A percentile compares a stretch with the other conserved stretches of the same genome.
phyloP scores from a whole-genome alignment of 1,284 basidiomycete species.

The Malassezia slooffiae region DNA sequence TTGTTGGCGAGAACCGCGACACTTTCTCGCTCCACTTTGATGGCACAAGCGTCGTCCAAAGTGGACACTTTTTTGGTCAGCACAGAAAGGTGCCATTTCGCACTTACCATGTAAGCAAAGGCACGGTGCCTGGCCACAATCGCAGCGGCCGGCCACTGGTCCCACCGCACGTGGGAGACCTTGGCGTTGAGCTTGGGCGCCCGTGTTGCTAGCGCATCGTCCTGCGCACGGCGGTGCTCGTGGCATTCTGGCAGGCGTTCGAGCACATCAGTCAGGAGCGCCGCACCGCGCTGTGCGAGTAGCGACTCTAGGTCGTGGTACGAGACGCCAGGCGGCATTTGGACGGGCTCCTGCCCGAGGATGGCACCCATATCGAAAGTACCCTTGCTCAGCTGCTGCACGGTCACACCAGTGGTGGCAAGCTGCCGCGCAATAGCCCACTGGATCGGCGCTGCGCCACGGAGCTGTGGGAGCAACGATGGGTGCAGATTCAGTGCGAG shows the following conservation, averaged over 20 bases:
- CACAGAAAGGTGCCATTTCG: no score
- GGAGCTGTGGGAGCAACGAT: constrained; percentile 72
- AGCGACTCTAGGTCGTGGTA: constrained; percentile 1
- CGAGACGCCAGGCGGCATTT: background rate
- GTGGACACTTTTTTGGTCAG: constrained; percentile 13
- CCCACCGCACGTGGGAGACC: constrained; percentile 21
- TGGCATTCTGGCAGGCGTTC: constrained; percentile 54
- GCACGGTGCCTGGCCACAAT: constrained; percentile 27
- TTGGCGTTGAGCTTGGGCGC: constrained; percentile 29
- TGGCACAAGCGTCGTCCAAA: constrained; percentile 18
- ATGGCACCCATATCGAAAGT: constrained; percentile 29
- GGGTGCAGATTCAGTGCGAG: constrained; percentile 84
- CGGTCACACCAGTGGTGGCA: constrained; percentile 22
- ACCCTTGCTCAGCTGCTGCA: constrained; percentile 26
- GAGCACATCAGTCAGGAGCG: constrained; percentile 61
- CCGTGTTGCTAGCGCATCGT: constrained; percentile 9
- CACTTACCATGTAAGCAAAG: constrained; percentile 23
- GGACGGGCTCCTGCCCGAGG: constrained; percentile 4
- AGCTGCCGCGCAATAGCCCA: constrained; percentile 54
- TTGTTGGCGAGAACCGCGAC: constrained; percentile 2
- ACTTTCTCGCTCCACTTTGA: background rate
- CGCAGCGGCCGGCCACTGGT: constrained; percentile 18
- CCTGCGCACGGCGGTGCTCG: constrained; percentile 47
- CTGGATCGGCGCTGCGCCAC: constrained; percentile 86
- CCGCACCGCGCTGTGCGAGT: constrained; percentile 52